Base-by-base conservation (phyloP, 2,329 filamentous ascomycete genomes). In the Clarireedia monteithiana region DNA sequence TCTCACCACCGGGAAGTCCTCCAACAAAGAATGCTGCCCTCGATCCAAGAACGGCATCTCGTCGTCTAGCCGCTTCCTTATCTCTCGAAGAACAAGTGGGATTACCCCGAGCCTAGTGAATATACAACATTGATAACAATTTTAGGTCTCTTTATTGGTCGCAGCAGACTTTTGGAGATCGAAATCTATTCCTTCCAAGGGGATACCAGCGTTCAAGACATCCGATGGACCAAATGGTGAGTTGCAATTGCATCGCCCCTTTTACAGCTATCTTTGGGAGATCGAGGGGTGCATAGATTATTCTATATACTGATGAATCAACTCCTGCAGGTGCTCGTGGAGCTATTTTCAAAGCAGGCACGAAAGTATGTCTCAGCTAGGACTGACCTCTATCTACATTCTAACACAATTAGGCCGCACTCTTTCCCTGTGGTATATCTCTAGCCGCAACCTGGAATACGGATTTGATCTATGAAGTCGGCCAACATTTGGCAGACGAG, bases 401-500 rank as follows among this genome's bases (percentile, higher is more conserved):
- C 53, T 62, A 56, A 63, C 45, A 45, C 7, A 7, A 54, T 10
- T 66, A 88, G 75, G 87, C 88, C 40, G 88, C 88, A 17, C 78
- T 90, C 48, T 88, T 92, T 61, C 89, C 89, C 6, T 91, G 88
- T 62, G 88, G 87, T 55, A 83, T 89, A 55, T 89, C 86, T 0
- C 78, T 92, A 46, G 88, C 87, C 6, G 85, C 88, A 44, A 90
- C 88, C 36, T 94, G 87, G 86, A 88, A 92, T 66, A 78, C 81
- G 48, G 77, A 84, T 5, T 74, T 92, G 39, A 77, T 91, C 26
- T 77, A 83, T 58, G 73, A 88, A 60, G 80, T 90, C 44, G 89
- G 88, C 10, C 77, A 81, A 56, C 79, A 89, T 61, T 79, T 92
- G 57, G 88, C 84, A 12, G 76, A 84, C 12, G 88, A 94, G 70